Evolutionary conservation across 805 yeast species (phyloP).

Genomic region (Candida loeiensis): DNA sequence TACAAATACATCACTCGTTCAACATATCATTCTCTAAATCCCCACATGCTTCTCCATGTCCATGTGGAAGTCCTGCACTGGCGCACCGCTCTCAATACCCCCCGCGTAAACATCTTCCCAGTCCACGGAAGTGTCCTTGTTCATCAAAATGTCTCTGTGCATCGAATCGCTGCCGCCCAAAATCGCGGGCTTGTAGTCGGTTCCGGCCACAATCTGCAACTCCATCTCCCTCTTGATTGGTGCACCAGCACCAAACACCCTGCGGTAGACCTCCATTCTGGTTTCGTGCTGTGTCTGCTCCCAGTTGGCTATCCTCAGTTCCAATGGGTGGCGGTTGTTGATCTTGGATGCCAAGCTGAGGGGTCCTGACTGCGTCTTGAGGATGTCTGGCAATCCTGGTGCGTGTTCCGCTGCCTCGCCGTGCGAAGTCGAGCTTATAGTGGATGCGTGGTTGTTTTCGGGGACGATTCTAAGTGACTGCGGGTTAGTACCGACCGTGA

Average conservation of each 20-base stretch:
- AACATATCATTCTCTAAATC: slow-evolving; percentile 26
- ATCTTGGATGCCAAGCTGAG: slow-evolving; percentile 55
- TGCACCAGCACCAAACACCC: slow-evolving; percentile 88
- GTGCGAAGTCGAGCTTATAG: slow-evolving; percentile 49
- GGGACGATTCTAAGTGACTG: slow-evolving; percentile 58
- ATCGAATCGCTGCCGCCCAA: slow-evolving; percentile 57
- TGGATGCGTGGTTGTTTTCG: slow-evolving; percentile 38
- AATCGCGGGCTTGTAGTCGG: slow-evolving; percentile 64
- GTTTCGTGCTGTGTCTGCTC: slow-evolving; percentile 67
- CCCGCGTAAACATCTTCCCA: slow-evolving; percentile 91
- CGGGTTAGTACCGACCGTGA: slow-evolving; percentile 11
- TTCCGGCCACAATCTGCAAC: slow-evolving; percentile 61
- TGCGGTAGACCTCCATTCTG: slow-evolving; percentile 72
- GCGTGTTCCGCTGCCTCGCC: slow-evolving; percentile 62
- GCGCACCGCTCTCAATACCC: slow-evolving; percentile 41
- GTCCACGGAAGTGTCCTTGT: slow-evolving; percentile 73
- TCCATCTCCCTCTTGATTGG: slow-evolving; percentile 94
- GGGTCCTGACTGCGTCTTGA: slow-evolving; percentile 66
- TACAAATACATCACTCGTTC: not conserved
- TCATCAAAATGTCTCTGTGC: slow-evolving; percentile 74
- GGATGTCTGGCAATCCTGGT: slow-evolving; percentile 66
- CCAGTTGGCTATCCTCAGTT: slow-evolving; percentile 73
- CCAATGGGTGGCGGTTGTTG: slow-evolving; percentile 83
- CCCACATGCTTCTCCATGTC: slow-evolving; percentile 68
- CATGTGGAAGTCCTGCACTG: slow-evolving; percentile 58